Evolutionary conservation across 1,139 yeast species (phyloP).

Genomic region (Ogataea hybrid): DNA sequence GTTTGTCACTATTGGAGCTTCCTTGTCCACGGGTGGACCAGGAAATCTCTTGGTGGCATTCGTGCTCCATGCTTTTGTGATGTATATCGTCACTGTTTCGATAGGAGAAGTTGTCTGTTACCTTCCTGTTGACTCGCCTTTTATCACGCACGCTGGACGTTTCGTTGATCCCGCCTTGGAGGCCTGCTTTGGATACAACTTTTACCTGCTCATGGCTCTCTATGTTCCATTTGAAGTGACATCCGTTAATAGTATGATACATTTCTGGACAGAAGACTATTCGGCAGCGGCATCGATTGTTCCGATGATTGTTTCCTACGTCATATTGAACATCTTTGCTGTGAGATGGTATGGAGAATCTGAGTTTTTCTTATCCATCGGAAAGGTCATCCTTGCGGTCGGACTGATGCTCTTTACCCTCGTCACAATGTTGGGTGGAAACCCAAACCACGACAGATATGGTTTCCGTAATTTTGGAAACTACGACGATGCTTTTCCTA

Average conservation of each 20-base stretch:
- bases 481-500: slow-evolving; percentile 40
- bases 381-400: slow-evolving; percentile 54
- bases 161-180: slow-evolving; percentile 50
- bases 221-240: slow-evolving; percentile 52
- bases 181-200: slow-evolving; percentile 45
- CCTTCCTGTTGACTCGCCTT: slow-evolving; percentile 47
- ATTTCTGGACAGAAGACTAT: slow-evolving; percentile 50
- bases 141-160: slow-evolving; percentile 48
- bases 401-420: slow-evolving; percentile 47
- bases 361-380: slow-evolving; percentile 58
- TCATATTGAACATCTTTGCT: slow-evolving; percentile 39
- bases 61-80: slow-evolving; percentile 43
- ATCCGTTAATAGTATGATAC: slow-evolving; percentile 48
- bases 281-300: slow-evolving; percentile 47
- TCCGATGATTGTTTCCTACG: slow-evolving; percentile 35
- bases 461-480: slow-evolving; percentile 61
- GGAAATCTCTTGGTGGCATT: slow-evolving; percentile 67
- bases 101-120: slow-evolving; percentile 49
- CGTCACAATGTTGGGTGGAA: slow-evolving; percentile 52
- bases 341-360: slow-evolving; percentile 56
- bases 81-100: slow-evolving; percentile 39
- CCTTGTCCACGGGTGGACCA: slow-evolving; percentile 69
- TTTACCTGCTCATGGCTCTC: slow-evolving; percentile 46
- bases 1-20: slow-evolving; percentile 68
- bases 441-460: slow-evolving; percentile 54